phyloP scores from a whole-genome alignment of 371 early-diverging fungal species.

The Paraphysoderma sedebokerense region DNA sequence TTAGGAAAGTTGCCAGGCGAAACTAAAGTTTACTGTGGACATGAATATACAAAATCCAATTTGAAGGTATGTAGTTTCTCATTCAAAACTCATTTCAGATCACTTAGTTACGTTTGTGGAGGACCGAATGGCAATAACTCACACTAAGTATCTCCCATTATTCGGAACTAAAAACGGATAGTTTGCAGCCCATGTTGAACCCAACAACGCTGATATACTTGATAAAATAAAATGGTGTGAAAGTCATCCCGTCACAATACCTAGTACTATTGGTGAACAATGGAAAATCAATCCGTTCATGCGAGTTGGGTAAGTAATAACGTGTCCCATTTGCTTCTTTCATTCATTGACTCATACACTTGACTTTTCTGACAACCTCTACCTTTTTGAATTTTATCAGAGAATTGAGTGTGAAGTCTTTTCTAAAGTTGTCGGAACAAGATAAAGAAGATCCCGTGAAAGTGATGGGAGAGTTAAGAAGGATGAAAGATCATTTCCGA shows the following conservation, averaged over 20 bases:
- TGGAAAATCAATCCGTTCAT: conserved; percentile 71
- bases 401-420: background rate
- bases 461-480: conserved; percentile 55
- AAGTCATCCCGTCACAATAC: conserved; percentile 40
- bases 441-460: conserved; percentile 46
- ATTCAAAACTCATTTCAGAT: background rate
- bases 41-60: conserved; percentile 73
- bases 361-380: background rate
- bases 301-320: conserved; percentile 34
- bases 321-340: background rate
- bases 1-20: conserved; percentile 52
- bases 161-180: conserved; percentile 16
- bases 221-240: conserved; percentile 41
- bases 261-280: conserved; percentile 76
- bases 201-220: conserved; percentile 4
- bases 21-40: conserved; percentile 79
- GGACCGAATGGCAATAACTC: background rate
- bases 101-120: background rate
- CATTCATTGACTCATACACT: background rate
- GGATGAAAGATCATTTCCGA: conserved; percentile 52
- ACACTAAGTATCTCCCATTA: background rate
- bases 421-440: conserved; percentile 14
- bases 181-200: conserved; percentile 39
- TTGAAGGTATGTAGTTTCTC: conserved; percentile 13
- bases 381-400: background rate